Evolutionary conservation across 306 rosid species (phyloP), one percentile per base, ranked within the genome.

Genomic region (Pterocarpus macrocarpus): DNA sequence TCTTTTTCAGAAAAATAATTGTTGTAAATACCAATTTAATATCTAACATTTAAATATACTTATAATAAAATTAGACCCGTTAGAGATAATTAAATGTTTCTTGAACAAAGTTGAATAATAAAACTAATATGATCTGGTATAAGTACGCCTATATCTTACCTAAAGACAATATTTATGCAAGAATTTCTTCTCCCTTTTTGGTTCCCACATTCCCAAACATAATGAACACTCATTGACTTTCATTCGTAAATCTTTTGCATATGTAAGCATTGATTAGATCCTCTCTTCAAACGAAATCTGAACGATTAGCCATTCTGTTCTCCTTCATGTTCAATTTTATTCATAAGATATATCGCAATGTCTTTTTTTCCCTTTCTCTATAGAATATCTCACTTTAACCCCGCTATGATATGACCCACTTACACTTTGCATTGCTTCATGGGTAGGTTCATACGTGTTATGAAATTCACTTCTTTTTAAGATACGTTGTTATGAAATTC

Each of bases 231-330:
- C 65, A 50, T 91, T 86, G 93, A 89, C 92, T 86, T 86, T 44
- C 11, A 49, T 22, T 67, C 22, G 55, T 76, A 80, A 81, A 73
- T 87, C 85, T 66, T 49, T 80, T 39, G 76, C 79, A 76, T 90
- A 89, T 90, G 90, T 86, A 82, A 52, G 28, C 76, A 82, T 74
- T 76, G 88, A 86, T 88, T 88, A 79, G 93, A 91, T 89, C 86
- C 90, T 82, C 86, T 68, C 69, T 78, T 76, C 86, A 71, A 74
- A 89, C 80, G 69, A 89, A 81, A 88, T 91, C 92, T 82, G 64
- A 76, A 78, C 68, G 87, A 83, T 87, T 87, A 80, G 82, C 63
- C 73, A 72, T 81, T 81, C 85, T 80, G 81, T 76, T 44, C 11
- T 52, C 79, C 69, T 64, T 59, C 53, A 34, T 30, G 34, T 72